Base-by-base conservation (phyloP, 2,329 filamentous ascomycete species). In the Fusarium nelsonii region DNA sequence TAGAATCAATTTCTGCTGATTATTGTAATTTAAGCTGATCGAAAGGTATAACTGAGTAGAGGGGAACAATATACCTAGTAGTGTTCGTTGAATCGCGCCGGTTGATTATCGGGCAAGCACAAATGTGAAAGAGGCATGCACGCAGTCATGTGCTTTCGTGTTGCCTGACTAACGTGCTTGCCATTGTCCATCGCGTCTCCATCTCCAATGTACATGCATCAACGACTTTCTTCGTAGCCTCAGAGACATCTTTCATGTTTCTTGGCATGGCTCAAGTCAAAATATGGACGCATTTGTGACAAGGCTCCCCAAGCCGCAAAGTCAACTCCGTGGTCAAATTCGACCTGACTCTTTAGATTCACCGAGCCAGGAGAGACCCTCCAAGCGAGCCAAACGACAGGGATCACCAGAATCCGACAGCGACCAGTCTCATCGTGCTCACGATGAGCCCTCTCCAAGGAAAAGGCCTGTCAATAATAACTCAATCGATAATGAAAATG, bases 61-160 rank as follows among this genome's bases (percentile, higher is more conserved):
- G 36, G 46, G 45, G 18, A 45, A 18, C 36, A 34, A 20, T n/a
- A 26, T 37, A 23, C 23, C 23, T 23, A 23, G 20, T 20, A n/a
- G 15, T 33, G 41, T 33, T 26, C 30, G 36, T 41, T 53, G 53
- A 63, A 33, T 69, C 57, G 69, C 73, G 69, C 71, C 73, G 73
- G 73, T 28, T 70, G 63, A 73, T 69, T 65, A 7, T 73, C 73
- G 73, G 73, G 43, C 26, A 51, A 46, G 18, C 41, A 23, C 53
- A 34, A 3, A 39, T 14, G 6, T 23, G 10, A 61, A 49, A 33
- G 46, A 49, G 37, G 39, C 50, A 41, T 18, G 23, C 37, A 55
- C 64, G 60, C 28, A 67, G 74, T 81, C 80, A 81, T 75, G 74
- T 81, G 80, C 80, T 74, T 75, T 79, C 80, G 80, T 75, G 80